These are phyloP conservation scores for Colletotrichum shisoi DNA, from an alignment of 2,329 filamentous ascomycete genomes.

Conservation along the genomic window DNA sequence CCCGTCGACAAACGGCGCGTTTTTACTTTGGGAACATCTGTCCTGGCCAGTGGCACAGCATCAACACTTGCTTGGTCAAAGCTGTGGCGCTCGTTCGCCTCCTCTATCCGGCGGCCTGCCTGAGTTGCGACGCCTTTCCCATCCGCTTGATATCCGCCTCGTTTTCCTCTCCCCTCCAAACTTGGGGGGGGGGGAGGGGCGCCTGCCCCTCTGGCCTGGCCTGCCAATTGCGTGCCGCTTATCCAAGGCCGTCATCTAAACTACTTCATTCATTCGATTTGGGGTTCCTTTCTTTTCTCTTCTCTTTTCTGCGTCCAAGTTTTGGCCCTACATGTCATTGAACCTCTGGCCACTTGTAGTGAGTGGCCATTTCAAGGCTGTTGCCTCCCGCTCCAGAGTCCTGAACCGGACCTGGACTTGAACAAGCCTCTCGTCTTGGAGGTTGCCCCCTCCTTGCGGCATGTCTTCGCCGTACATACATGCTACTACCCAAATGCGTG, in stretches of 20 bases:
- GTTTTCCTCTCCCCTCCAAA: slow-evolving; percentile 10
- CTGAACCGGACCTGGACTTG: slow-evolving; percentile 18
- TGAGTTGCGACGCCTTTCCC: slow-evolving; percentile 24
- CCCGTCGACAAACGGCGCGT: neutral
- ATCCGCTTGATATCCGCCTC: slow-evolving; percentile 26
- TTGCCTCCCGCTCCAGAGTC: neutral
- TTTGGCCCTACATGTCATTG: neutral
- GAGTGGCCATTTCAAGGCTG: neutral
- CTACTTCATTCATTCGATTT: too few species aligned
- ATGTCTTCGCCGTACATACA: slow-evolving; percentile 29
- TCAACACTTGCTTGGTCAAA: slow-evolving; percentile 23
- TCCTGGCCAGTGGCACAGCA: slow-evolving; percentile 10
- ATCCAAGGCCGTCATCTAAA: slow-evolving; percentile 1
- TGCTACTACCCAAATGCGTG: slow-evolving; percentile 40
- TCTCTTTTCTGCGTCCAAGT: neutral
- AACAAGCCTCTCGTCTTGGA: slow-evolving; percentile 27
- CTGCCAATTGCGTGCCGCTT: slow-evolving; percentile 5
- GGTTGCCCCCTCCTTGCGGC: slow-evolving; percentile 28
- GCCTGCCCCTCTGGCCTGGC: neutral
- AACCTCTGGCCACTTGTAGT: neutral
- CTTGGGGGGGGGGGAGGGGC: neutral
- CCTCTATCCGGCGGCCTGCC: slow-evolving; percentile 10
- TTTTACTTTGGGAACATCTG: neutral
- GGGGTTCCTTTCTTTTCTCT: neutral
- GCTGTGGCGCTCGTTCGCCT: slow-evolving; percentile 29